Evolutionary conservation across 208 protist species (phyloP).

Genomic region (Leishmania mexicana): DNA sequence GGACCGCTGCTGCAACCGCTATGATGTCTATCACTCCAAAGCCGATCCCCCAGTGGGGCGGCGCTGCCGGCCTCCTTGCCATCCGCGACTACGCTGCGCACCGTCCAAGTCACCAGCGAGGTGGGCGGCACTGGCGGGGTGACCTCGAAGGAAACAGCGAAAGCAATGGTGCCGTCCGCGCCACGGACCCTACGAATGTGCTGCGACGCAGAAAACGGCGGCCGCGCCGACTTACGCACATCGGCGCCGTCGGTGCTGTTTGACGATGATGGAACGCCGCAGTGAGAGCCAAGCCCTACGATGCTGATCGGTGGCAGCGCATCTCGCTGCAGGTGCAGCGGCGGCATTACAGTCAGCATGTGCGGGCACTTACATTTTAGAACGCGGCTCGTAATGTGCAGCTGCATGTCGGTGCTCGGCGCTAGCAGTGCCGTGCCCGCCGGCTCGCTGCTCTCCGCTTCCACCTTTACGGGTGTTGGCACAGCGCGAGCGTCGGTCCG

Average conservation of each 20-base stretch:
- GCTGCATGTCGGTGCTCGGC: slow-evolving; percentile 57
- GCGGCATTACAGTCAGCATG: slow-evolving; percentile 81
- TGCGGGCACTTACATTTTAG: slow-evolving; percentile 92
- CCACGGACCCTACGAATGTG: slow-evolving; percentile 19
- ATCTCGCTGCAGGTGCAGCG: slow-evolving; percentile 61
- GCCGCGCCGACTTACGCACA: not conserved
- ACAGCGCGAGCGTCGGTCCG: not conserved
- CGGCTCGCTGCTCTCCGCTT: not conserved
- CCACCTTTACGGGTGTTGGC: not conserved
- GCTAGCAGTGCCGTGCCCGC: not conserved
- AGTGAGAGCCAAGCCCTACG: slow-evolving; percentile 71
- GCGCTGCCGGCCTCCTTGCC: not conserved
- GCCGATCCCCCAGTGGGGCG: not conserved
- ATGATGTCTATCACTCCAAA: not conserved
- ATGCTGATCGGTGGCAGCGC: slow-evolving; percentile 59
- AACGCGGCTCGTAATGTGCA: slow-evolving; percentile 73
- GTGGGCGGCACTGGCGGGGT: slow-evolving; percentile 50
- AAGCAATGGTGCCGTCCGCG: slow-evolving; percentile 23
- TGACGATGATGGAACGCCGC: slow-evolving; percentile 33
- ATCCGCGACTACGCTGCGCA: slow-evolving; percentile 17
- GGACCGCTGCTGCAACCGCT: not conserved
- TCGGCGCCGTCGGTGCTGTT: slow-evolving; percentile 3
- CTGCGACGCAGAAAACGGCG: not conserved
- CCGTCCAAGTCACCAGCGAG: slow-evolving; percentile 63
- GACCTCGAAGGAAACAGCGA: slow-evolving; percentile 63